Conservation (phyloP, 164 flowering plant genomes). For the Kalanchoe fedtschenkoi region DNA sequence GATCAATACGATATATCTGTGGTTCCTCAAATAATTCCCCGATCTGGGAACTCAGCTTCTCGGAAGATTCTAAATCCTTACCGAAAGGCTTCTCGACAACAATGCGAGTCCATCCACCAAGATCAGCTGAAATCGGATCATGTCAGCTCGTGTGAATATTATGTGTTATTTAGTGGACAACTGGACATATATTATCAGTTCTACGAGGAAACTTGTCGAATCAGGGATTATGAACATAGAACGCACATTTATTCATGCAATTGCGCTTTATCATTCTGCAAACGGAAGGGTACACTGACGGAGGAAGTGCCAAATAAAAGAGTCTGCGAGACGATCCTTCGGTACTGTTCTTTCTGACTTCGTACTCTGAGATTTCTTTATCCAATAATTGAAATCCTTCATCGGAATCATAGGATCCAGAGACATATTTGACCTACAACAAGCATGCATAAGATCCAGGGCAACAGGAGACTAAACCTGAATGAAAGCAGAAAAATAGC, state of each 20-base stretch:
- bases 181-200: not conserved
- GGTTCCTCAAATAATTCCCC: slow-evolving; percentile 87
- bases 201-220: too few species aligned
- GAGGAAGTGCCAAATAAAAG: slow-evolving; percentile 96
- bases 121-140: slow-evolving; percentile 56
- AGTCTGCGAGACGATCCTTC: slow-evolving; percentile 85
- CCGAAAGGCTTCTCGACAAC: slow-evolving; percentile 99
- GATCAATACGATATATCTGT: slow-evolving; percentile 96
- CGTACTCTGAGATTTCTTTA: slow-evolving; percentile 68
- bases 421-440: slow-evolving; percentile 79
- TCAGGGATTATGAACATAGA: too few species aligned
- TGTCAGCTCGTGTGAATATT: not conserved
- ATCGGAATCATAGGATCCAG: slow-evolving; percentile 73
- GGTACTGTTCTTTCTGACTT: slow-evolving; percentile 42
- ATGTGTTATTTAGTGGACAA: not conserved
- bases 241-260: slow-evolving; percentile 79
- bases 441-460: not conserved
- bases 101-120: slow-evolving; percentile 96
- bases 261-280: slow-evolving; percentile 70
- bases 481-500: not conserved
- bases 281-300: slow-evolving; percentile 95
- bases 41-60: slow-evolving; percentile 75
- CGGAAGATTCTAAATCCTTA: slow-evolving; percentile 78
- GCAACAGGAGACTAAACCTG: not conserved
- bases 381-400: slow-evolving; percentile 72